Evolutionary conservation across 78 protist species (phyloP).

Genomic region (Dictyostelium brefeldianum): DNA sequence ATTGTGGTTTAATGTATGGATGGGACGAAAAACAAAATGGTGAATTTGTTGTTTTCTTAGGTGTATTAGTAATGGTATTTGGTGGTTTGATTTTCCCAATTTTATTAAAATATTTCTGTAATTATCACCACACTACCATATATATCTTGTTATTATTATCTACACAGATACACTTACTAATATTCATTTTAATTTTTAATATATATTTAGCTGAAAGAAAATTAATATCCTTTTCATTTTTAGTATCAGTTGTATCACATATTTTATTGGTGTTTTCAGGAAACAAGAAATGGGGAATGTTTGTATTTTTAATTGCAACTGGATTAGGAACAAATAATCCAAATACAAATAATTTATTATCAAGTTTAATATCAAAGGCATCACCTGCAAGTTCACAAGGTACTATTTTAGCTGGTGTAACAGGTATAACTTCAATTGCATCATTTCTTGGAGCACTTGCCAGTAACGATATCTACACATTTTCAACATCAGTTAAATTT

Average conservation of each 20-base stretch:
- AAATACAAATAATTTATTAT: background rate
- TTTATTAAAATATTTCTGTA: background rate
- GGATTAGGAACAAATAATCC: background rate
- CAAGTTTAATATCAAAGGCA: conserved; percentile 35
- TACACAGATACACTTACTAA: too few relatives aligned
- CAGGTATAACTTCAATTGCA: background rate
- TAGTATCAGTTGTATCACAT: background rate
- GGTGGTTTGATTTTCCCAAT: conserved; percentile 18
- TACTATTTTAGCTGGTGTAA: conserved; percentile 26
- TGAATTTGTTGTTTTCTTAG: background rate
- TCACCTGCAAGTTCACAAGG: conserved; percentile 45
- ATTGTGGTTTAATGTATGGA: background rate
- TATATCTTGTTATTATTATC: too few relatives aligned
- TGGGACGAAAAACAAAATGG: background rate
- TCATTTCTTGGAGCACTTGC: background rate
- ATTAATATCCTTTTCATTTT: background rate
- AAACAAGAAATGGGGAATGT: too few relatives aligned
- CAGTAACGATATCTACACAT: background rate
- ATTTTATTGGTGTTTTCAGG: background rate
- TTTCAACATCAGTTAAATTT: background rate
- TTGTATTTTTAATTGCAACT: too few relatives aligned
- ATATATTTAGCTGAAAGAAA: conserved; percentile 17
- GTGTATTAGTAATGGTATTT: background rate
- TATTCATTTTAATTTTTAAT: too few relatives aligned
- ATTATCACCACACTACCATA: too few relatives aligned